Conservation (phyloP, 768 basidiomycete genomes). For the Termitomyces bulborhizus region DNA sequence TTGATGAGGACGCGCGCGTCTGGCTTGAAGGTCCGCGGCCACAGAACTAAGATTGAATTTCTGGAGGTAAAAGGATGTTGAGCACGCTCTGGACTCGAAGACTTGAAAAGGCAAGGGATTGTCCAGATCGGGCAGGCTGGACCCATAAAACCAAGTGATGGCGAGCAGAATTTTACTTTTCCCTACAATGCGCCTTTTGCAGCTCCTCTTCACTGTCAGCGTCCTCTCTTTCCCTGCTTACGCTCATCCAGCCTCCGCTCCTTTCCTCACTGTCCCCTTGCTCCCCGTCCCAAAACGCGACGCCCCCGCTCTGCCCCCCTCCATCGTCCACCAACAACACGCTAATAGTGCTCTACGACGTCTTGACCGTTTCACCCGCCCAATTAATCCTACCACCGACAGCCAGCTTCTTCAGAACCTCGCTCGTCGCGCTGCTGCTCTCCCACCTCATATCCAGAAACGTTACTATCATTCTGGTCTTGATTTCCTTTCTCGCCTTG, state of each 20-base stretch:
- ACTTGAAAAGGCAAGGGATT: background rate
- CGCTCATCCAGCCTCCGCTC: slow-evolving; percentile 7
- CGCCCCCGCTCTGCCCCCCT: slow-evolving; percentile 6
- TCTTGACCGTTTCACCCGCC: slow-evolving; percentile 53
- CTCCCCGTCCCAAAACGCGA: slow-evolving; percentile 3
- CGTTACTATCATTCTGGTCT: slow-evolving; percentile 8
- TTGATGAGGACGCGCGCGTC: no score
- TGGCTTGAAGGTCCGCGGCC: no score
- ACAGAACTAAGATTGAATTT: no score
- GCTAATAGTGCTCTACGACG: slow-evolving; percentile 50
- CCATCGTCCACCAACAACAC: slow-evolving; percentile 46
- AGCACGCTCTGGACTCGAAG: no score
- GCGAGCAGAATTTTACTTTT: background rate
- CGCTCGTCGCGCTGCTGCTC: slow-evolving; percentile 31
- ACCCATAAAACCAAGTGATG: background rate
- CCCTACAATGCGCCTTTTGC: slow-evolving; percentile 10
- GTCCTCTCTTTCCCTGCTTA: slow-evolving; percentile 1
- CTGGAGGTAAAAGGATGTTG: no score
- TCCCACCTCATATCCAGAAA: slow-evolving; percentile 21
- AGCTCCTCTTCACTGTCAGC: slow-evolving; percentile 2
- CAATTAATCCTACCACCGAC: slow-evolving; percentile 24
- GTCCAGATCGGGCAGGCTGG: background rate
- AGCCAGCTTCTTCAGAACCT: slow-evolving; percentile 31
- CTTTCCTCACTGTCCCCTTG: slow-evolving; percentile 17
- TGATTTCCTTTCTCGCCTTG: slow-evolving; percentile 3